These are phyloP conservation scores for Fraxinus quadrangulata DNA, from an alignment of 257 asterid species.

Conservation along the genomic window DNA sequence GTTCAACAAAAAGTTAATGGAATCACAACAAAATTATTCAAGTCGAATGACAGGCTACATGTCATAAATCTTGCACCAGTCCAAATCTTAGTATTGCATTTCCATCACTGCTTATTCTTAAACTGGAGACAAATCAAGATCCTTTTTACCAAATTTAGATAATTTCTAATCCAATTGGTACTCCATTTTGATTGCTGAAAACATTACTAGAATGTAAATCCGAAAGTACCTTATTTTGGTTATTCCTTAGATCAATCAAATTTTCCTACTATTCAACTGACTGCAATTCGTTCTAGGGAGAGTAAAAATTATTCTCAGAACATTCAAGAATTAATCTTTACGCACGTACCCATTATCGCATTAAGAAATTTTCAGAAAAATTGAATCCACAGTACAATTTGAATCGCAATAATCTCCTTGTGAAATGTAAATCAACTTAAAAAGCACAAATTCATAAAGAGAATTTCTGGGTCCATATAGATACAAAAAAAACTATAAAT, in stretches of 20 bases:
- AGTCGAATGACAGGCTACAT: constrained; percentile 1
- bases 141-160: background rate
- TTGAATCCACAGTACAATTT: constrained; percentile 3
- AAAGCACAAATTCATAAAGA: constrained; percentile 3
- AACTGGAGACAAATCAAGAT: background rate
- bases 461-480: background rate
- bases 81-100: background rate
- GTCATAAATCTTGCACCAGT: background rate
- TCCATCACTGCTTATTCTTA: background rate
- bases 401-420: background rate
- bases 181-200: background rate
- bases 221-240: background rate
- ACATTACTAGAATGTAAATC: background rate
- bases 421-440: background rate
- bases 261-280: constrained; percentile 16
- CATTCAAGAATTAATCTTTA: constrained; percentile 2
- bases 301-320: background rate
- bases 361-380: background rate
- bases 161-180: background rate
- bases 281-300: background rate
- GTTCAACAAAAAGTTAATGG: background rate
- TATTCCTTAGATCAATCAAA: background rate
- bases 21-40: background rate
- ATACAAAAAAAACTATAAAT: constrained; percentile 4
- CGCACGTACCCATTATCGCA: background rate